A percentile compares a stretch with the other conserved stretches of the same genome.
Conservation (phyloP, 768 basidiomycete genomes). For the Multifurca ochricompacta region DNA sequence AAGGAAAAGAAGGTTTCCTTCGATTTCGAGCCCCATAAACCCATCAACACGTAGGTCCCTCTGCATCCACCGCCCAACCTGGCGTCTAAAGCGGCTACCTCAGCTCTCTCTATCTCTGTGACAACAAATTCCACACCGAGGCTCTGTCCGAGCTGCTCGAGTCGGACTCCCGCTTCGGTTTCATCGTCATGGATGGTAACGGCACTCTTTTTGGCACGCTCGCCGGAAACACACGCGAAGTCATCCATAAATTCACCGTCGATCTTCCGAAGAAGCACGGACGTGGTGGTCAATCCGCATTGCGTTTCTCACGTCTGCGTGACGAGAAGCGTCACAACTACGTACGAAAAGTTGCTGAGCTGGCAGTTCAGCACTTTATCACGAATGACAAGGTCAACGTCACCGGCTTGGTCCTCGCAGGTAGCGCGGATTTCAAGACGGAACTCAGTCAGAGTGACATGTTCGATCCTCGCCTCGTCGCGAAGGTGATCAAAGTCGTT, state of each 20-base stretch:
- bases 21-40: slow-evolving; percentile 97
- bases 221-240: slow-evolving; percentile 93
- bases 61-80: neutral
- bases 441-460: slow-evolving; percentile 94
- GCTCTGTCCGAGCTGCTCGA: slow-evolving; percentile 94
- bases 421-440: slow-evolving; percentile 98
- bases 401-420: slow-evolving; percentile 90
- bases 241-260: slow-evolving; percentile 97
- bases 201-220: slow-evolving; percentile 94
- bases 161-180: slow-evolving; percentile 95
- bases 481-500: slow-evolving; percentile 96
- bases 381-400: slow-evolving; percentile 98
- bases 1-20: slow-evolving; percentile 99
- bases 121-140: slow-evolving; percentile 99
- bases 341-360: slow-evolving; percentile 96
- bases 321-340: slow-evolving; percentile 99
- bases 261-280: slow-evolving; percentile 99
- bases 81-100: neutral
- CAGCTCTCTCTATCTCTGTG: slow-evolving; percentile 96
- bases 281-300: slow-evolving; percentile 98
- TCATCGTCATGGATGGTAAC: slow-evolving; percentile 99
- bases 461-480: slow-evolving; percentile 81
- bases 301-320: slow-evolving; percentile 98
- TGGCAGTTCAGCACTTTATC: slow-evolving; percentile 96
- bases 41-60: slow-evolving; percentile 85